Base-by-base conservation (phyloP, 805 yeast species). In the Pichia cabralensis region DNA sequence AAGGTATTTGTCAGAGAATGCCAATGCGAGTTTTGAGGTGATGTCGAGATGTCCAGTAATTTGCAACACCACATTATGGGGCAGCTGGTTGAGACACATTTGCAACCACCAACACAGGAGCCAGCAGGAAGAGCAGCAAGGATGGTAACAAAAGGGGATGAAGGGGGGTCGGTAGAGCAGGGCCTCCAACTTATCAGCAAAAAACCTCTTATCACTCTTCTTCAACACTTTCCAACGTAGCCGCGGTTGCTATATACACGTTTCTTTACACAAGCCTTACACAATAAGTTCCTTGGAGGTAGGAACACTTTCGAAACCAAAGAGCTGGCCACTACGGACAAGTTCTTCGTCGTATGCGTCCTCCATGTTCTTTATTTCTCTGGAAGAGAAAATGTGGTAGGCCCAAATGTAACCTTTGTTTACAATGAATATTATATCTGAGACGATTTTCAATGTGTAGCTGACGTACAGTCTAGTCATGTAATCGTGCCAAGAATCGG, bases 291-390 rank as follows among this genome's bases (percentile, higher is more conserved):
- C 56, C 4, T 44, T 46, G 2, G 53, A 43, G 1, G 55, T 35
- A 14, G 58, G 58, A 29, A 52, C 49, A 17, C 38, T 41, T 20
- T 64, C 68, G 27, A 67, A 50, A 1, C 76, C 75, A 35, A 66
- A 48, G 1, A 61, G 54, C 38, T 55, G 49, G 11, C 71, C 67
- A 10, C 68, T 62, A 24, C 61, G 59, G 31, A 57, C 55, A 52
- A 66, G 50, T 39, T 64, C 61, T 23, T 51, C 47, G 33, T 71
- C 76, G 28, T 70, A 57, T 28, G 52, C 53, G 33, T 65, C 74
- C 44, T 71, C 76, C 17, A 53, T 18, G 21, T 53, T 52, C 12
- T 58, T 48, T 5, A 69, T 71, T 18, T 46, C 23, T 11, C 30
- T 23, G 17, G 33, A 22, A 10, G 42, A 35, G 6, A 42, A 13